Base-by-base conservation (phyloP, 352 stramenopile species). In the Phytopythium helicoides region DNA sequence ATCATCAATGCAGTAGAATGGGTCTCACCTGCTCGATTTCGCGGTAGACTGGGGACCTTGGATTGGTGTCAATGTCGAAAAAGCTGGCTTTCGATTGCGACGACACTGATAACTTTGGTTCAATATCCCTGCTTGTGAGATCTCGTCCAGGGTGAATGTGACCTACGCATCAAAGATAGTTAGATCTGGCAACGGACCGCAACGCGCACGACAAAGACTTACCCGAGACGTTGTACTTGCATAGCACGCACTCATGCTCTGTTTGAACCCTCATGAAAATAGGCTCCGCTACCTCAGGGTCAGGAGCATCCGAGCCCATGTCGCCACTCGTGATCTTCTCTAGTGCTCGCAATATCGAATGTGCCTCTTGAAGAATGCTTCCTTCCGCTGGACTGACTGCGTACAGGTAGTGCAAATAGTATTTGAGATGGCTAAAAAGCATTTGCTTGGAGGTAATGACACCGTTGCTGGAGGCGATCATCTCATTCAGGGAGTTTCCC, bases 151-250 rank as follows among this genome's bases (percentile, higher is more conserved):
- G 75, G 47, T 90, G 80, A 25, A 90, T 88, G 44, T 90, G 80
- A 26, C 79, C 79, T 87, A 57, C 16, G 25, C 37, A 38, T 37
- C 16, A 31, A 33, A 41, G 28, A 37, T 5, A 31, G 12, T 34
- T 6, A 31, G n/a, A 23, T 31, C n/a, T 26, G 40, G 11, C 9
- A 33, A 47, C 40, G 6, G 33, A 18, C 12, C 6, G 28, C 18
- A 33, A 12, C 21, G 31, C 8, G 46, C 16, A 40, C 14, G 41
- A 4, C 23, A 3, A 19, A 4, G 9, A 35, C 53, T 44, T 63
- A 82, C 81, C 82, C 48, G 80, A 54, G 9, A 93, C 83, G 22
- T 89, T 87, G 64, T 74, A 93, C 52, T 91, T 88, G 68, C 83
- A 93, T 37, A 93, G 39, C 4, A 93, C 73, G 44, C 83, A 93